Conservation (phyloP, 129 eudicot genomes). For the Centaurea solstitialis region DNA sequence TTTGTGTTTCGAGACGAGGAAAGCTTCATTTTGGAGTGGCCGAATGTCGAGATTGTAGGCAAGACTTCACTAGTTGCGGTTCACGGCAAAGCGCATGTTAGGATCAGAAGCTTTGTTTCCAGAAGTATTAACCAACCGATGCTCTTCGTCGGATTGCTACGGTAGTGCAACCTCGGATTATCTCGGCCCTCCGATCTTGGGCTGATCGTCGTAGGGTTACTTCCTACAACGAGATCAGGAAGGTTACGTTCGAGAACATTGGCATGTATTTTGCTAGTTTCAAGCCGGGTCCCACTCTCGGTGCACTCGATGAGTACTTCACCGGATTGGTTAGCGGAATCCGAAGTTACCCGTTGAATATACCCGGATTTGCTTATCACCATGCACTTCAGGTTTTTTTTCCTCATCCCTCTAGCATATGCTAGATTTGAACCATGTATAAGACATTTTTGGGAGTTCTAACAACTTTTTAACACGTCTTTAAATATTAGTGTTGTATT, state of each 20-base stretch:
- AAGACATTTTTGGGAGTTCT: too few species aligned
- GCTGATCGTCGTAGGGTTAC: conserved; percentile 34
- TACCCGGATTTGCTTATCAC: conserved; percentile 60
- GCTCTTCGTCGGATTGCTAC: conserved; percentile 54
- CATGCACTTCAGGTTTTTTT: conserved; percentile 41
- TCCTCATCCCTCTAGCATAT: background rate
- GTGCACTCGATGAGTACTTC: conserved; percentile 31
- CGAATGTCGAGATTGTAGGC: conserved; percentile 44
- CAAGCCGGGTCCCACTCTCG: conserved; percentile 44
- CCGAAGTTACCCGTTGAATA: conserved; percentile 45
- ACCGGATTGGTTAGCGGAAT: conserved; percentile 36
- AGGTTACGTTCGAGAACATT: conserved; percentile 58
- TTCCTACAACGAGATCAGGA: conserved; percentile 39
- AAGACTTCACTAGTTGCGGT: conserved; percentile 37
- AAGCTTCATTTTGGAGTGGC: conserved; percentile 31
- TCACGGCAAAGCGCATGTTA: conserved; percentile 45
- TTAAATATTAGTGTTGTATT: too few species aligned
- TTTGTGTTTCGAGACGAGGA: conserved; percentile 37
- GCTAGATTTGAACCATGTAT: too few species aligned
- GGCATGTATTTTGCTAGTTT: conserved; percentile 56
- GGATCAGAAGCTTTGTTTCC: conserved; percentile 45
- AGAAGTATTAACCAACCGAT: conserved; percentile 59
- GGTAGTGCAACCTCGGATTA: conserved; percentile 56
- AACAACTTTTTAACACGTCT: too few species aligned
- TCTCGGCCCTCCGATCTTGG: conserved; percentile 59